A percentile compares a stretch with the other conserved stretches of the same genome.
phyloP scores from a whole-genome alignment of 108 stramenopile genomes.

The Epithemia pelagica region DNA sequence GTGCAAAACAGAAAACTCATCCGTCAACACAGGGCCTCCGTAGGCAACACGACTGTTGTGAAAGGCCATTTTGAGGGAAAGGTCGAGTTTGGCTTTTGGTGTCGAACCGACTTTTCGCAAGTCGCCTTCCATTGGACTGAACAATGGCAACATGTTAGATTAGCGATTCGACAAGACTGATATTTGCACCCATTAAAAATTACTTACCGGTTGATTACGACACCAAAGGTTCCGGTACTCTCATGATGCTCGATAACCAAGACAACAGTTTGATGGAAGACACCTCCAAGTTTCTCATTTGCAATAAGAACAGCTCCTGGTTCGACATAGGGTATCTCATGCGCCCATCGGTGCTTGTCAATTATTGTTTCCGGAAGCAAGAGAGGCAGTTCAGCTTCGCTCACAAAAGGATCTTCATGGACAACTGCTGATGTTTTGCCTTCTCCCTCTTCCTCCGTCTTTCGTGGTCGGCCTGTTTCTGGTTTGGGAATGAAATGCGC shows the following conservation, averaged over 20 bases:
- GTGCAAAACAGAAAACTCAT: constrained; percentile 77
- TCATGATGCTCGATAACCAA: constrained; percentile 83
- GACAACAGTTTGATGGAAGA: constrained; percentile 85
- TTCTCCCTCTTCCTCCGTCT: constrained; percentile 5
- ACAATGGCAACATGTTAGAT: no score
- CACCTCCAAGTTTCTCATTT: constrained; percentile 83
- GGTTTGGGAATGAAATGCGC: constrained; percentile 15
- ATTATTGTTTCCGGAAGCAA: constrained; percentile 41
- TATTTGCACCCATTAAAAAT: background rate
- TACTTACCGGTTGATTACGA: constrained; percentile 83
- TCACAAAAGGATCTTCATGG: constrained; percentile 70
- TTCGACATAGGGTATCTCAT: constrained; percentile 70
- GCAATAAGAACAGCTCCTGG: constrained; percentile 81
- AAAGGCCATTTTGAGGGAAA: constrained; percentile 73
- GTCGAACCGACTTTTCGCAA: constrained; percentile 57
- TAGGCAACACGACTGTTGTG: constrained; percentile 64
- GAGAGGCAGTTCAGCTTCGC: constrained; percentile 65
- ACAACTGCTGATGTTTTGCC: constrained; percentile 4
- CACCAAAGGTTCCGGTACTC: constrained; percentile 61
- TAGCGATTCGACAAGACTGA: no score
- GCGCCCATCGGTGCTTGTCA: constrained; percentile 82
- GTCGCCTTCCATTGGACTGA: constrained; percentile 67
- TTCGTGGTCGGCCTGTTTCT: background rate
- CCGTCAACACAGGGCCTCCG: constrained; percentile 75
- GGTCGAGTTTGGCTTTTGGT: constrained; percentile 55